Conservation (phyloP, 345 rosid species). For the Crucihimalaya himalaica region DNA sequence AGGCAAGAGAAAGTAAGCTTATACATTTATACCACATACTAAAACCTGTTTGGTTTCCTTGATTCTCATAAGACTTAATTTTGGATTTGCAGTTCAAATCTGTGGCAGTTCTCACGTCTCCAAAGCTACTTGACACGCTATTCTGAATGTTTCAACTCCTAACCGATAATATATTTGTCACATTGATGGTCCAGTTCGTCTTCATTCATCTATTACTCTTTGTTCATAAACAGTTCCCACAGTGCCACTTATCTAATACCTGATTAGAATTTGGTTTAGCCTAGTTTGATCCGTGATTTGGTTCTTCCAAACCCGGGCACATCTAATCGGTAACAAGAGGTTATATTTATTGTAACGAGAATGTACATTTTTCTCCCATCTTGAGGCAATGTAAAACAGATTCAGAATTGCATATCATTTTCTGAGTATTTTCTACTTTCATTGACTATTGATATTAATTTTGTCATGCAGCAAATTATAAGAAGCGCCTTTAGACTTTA, state of each 20-base stretch:
- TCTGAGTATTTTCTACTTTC: neutral
- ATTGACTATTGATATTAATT: neutral
- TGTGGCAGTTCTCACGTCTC: conserved; percentile 69
- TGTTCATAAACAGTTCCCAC: conserved; percentile 39
- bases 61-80: conserved; percentile 14
- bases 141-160: conserved; percentile 51
- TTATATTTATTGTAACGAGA: conserved; percentile 34
- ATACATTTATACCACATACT: neutral
- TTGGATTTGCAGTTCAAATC: conserved; percentile 63
- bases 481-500: neutral
- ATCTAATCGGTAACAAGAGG: conserved; percentile 24
- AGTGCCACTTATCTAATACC: conserved; percentile 35
- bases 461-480: neutral
- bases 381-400: conserved; percentile 37
- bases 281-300: conserved; percentile 39
- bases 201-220: conserved; percentile 30
- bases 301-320: conserved; percentile 30
- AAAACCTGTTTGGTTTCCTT: conserved; percentile 9
- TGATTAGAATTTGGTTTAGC: conserved; percentile 39
- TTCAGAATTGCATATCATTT: conserved; percentile 3
- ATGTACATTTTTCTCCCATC: conserved; percentile 38
- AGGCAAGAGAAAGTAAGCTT: conserved; percentile 65
- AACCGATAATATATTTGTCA: conserved; percentile 38
- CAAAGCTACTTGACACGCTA: conserved; percentile 63
- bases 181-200: conserved; percentile 22